Conservation (phyloP, 768 basidiomycete species). For the Daedaleopsis sinensis region DNA sequence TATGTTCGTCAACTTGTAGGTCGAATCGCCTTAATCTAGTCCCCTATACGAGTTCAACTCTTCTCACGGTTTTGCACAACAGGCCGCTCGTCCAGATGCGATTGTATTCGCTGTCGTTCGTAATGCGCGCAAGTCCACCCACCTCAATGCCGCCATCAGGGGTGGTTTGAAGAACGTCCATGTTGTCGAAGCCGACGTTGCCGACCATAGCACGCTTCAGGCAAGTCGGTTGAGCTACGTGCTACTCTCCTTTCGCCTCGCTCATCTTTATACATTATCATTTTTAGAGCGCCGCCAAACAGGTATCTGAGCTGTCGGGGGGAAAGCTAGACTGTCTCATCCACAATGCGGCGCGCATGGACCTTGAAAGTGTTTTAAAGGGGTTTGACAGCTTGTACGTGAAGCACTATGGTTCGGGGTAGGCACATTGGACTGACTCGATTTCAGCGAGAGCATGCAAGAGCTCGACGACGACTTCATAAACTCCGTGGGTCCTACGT, state of each 20-base stretch:
- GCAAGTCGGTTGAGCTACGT: conserved; percentile 19
- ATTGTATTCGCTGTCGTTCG: conserved; percentile 29
- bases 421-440: no score
- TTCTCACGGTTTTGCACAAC: neutral
- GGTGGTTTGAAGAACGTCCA: conserved; percentile 32
- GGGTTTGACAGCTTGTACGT: conserved; percentile 30
- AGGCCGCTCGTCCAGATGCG: conserved; percentile 19
- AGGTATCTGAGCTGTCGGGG: conserved; percentile 29
- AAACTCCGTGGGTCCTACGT: conserved; percentile 1
- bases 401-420: no score
- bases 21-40: neutral
- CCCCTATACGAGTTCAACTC: no score
- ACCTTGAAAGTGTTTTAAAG: conserved; percentile 4
- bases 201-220: conserved; percentile 31
- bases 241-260: neutral
- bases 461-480: conserved; percentile 18
- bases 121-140: conserved; percentile 8
- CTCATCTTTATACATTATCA: neutral
- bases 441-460: conserved; percentile 6
- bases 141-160: conserved; percentile 9
- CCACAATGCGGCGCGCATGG: conserved; percentile 37
- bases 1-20: conserved; percentile 23
- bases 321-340: conserved; percentile 38
- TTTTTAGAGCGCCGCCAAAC: conserved; percentile 22
- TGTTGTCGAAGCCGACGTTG: conserved; percentile 41